Conservation (phyloP, 1,284 basidiomycete genomes). For the Ganoderma sinense region DNA sequence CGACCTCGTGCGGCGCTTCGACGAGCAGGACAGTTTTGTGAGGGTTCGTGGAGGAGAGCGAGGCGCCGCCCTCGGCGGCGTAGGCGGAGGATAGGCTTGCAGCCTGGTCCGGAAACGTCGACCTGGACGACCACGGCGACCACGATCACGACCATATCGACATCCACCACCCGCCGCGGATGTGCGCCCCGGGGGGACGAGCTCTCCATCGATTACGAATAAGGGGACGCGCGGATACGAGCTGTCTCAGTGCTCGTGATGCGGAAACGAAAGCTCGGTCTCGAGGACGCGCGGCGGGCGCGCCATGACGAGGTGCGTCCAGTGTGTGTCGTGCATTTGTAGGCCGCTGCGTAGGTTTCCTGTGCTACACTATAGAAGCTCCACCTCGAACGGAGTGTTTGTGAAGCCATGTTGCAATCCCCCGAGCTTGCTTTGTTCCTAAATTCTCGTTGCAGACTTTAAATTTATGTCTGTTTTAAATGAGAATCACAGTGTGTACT, state of each 20-base stretch:
- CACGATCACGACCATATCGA: neutral
- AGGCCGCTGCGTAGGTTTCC: too few species aligned
- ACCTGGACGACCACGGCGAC: conserved; percentile 29
- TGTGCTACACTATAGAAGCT: too few species aligned
- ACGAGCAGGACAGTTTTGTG: conserved; percentile 39
- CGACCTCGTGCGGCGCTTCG: conserved; percentile 41
- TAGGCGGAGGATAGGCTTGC: conserved; percentile 58
- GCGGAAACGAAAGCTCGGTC: conserved; percentile 59
- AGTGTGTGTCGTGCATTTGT: conserved; percentile 32
- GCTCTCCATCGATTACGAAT: neutral
- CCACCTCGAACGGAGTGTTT: too few species aligned
- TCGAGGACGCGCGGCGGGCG: conserved; percentile 46
- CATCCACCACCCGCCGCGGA: neutral
- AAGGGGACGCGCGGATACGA: conserved; percentile 9
- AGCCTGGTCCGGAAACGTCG: conserved; percentile 17
- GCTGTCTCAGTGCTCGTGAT: conserved; percentile 59
- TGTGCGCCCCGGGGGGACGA: neutral
- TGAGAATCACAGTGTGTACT: neutral
- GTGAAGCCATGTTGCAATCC: too few species aligned
- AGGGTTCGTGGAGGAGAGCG: conserved; percentile 46
- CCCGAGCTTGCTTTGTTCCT: too few species aligned
- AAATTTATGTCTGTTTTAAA: neutral
- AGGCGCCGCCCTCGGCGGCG: conserved; percentile 39
- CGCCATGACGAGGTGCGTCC: conserved; percentile 46
- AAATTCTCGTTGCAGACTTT: too few species aligned